A percentile compares a stretch with the other conserved stretches of the same genome.
phyloP scores from a whole-genome alignment of 768 basidiomycete genomes.

The Mycena metata region DNA sequence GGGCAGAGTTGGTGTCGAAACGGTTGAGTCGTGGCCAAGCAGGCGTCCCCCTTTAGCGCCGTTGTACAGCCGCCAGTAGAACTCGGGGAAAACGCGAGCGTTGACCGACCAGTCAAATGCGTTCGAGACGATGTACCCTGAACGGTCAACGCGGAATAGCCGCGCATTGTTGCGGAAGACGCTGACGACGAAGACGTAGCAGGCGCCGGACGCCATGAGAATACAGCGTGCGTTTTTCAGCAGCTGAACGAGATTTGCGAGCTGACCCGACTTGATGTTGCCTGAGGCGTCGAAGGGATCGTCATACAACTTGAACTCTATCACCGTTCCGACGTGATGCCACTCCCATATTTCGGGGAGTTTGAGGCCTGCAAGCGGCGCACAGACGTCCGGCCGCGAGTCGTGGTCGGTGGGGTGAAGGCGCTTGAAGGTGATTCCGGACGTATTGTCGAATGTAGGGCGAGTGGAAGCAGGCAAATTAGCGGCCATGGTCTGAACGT shows the following conservation, averaged over 20 bases:
- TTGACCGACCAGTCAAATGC: conserved; percentile 22
- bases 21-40: conserved; percentile 15
- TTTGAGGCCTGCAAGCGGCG: neutral
- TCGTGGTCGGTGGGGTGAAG: conserved; percentile 20
- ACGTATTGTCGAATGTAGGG: conserved; percentile 7
- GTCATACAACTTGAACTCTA: conserved; percentile 11
- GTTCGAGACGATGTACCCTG: conserved; percentile 24
- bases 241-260: conserved; percentile 6
- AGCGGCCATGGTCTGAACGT: neutral
- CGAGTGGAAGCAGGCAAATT: neutral
- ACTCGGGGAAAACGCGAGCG: conserved; percentile 16
- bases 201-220: conserved; percentile 16
- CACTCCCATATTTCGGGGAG: neutral
- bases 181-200: conserved; percentile 20
- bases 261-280: neutral
- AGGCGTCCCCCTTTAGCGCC: neutral
- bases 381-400: conserved; percentile 12
- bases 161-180: conserved; percentile 14
- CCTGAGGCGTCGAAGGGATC: conserved; percentile 9
- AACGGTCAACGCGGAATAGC: conserved; percentile 25
- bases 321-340: conserved; percentile 2
- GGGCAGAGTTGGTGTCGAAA: neutral
- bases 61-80: conserved; percentile 27
- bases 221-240: conserved; percentile 18
- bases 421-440: neutral